phyloP scores from a whole-genome alignment of 148 eudicot genomes.

The Spergularia marina region DNA sequence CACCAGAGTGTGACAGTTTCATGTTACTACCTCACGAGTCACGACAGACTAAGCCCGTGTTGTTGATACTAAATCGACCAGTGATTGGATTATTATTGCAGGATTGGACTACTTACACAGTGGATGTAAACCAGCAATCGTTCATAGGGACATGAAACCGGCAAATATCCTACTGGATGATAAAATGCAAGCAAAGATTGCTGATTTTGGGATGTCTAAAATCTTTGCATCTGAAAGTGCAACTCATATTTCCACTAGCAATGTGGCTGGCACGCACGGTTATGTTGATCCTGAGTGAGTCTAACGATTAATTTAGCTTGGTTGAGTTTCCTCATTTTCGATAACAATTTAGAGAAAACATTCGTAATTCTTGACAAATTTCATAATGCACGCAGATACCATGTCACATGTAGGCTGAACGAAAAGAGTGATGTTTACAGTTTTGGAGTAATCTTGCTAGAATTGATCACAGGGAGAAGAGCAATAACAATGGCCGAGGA shows the following conservation, averaged over 20 bases:
- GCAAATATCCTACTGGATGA: conserved; percentile 17
- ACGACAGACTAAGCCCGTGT: too few relatives aligned
- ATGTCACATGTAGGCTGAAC: background rate
- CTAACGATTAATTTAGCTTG: too few relatives aligned
- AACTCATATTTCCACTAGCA: background rate
- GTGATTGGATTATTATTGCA: background rate
- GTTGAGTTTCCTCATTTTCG: too few relatives aligned
- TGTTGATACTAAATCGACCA: background rate
- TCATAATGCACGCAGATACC: conserved; percentile 5
- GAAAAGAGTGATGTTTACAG: conserved; percentile 32
- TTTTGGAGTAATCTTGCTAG: conserved; percentile 24
- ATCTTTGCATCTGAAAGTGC: background rate
- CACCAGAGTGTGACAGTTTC: too few relatives aligned
- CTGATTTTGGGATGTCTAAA: conserved; percentile 21
- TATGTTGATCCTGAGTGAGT: conserved; percentile 25
- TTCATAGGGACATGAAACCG: conserved; percentile 18
- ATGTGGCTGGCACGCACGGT: conserved; percentile 3
- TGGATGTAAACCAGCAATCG: conserved; percentile 16
- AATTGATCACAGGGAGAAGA: conserved; percentile 24
- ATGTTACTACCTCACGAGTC: background rate
- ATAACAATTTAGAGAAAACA: too few relatives aligned
- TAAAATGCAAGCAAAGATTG: conserved; percentile 7
- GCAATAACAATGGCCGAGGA: background rate
- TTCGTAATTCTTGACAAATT: background rate
- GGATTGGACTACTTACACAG: conserved; percentile 15